phyloP scores from a whole-genome alignment of 2,329 filamentous ascomycete species.

The Fonsecaea pedrosoi region DNA sequence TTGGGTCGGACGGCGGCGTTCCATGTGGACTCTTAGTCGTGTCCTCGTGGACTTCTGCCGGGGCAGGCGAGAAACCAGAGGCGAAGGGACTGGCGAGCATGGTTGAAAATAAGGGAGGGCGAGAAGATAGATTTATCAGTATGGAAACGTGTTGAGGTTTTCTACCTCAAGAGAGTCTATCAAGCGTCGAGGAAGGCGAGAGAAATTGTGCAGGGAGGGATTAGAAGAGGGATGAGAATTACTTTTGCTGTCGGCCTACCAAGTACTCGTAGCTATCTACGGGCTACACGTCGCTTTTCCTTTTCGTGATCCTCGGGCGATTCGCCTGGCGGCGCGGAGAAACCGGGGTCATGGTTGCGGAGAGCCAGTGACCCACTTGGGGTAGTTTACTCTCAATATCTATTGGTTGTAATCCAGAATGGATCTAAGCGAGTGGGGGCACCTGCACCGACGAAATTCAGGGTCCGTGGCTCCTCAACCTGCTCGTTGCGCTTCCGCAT shows the following conservation, averaged over 20 bases:
- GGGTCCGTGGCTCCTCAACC: not conserved
- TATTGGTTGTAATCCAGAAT: not conserved
- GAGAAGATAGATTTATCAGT: not conserved
- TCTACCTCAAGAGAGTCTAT: not conserved
- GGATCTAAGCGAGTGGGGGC: not conserved
- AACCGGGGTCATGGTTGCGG: not conserved
- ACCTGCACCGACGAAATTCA: not conserved
- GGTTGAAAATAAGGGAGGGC: not conserved
- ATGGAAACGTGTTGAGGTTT: not conserved
- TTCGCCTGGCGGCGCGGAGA: not conserved
- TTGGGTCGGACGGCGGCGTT: not conserved
- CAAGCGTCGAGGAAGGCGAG: not conserved
- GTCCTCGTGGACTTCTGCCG: not conserved
- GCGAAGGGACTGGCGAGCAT: not conserved
- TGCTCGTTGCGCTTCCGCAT: no score
- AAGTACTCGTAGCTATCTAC: not conserved
- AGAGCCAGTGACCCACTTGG: not conserved
- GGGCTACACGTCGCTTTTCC: no score
- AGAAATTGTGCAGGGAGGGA: not conserved
- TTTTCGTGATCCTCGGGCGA: not conserved
- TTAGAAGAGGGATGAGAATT: not conserved
- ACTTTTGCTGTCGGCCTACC: not conserved
- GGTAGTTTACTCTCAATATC: not conserved
- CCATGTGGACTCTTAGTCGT: not conserved
- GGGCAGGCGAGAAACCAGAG: not conserved